Evolutionary conservation across 495 filamentous ascomycete genomes (phyloP).

Genomic region (Gamarada debralockiae): DNA sequence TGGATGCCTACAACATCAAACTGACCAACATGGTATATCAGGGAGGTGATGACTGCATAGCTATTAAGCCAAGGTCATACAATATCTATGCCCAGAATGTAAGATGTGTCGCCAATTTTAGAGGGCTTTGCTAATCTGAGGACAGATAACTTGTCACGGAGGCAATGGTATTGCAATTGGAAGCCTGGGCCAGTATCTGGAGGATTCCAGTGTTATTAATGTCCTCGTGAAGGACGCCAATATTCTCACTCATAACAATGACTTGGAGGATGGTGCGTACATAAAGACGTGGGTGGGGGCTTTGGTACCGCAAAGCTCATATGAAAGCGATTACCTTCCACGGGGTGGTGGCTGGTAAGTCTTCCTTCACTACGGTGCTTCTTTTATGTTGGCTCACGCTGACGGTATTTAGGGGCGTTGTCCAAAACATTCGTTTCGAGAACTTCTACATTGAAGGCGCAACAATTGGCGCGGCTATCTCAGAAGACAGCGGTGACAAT

Average conservation of each 20-base stretch:
- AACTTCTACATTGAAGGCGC: constrained; percentile 49
- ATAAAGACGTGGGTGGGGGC: constrained; percentile 57
- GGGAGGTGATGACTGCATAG: constrained; percentile 56
- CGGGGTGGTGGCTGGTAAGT: constrained; percentile 46
- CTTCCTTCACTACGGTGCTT: not conserved
- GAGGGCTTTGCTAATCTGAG: no score
- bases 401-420: constrained; percentile 29
- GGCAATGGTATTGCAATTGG: constrained; percentile 57
- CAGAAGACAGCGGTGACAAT: constrained; percentile 48
- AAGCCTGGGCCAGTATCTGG: constrained; percentile 52
- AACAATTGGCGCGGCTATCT: constrained; percentile 37
- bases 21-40: constrained; percentile 55
- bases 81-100: constrained; percentile 48
- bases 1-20: constrained; percentile 48
- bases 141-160: constrained; percentile 40
- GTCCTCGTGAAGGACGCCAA: constrained; percentile 43
- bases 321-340: constrained; percentile 44
- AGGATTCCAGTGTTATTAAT: constrained; percentile 48
- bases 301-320: constrained; percentile 38
- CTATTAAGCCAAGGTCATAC: constrained; percentile 54
- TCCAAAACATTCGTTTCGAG: constrained; percentile 48
- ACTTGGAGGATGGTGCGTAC: constrained; percentile 49
- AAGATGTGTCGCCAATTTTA: not conserved
- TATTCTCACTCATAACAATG: constrained; percentile 41
- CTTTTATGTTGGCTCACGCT: not conserved